These are phyloP conservation scores for Boletus pseudopeckii DNA, from an alignment of 768 basidiomycete species.

Conservation along the genomic window DNA sequence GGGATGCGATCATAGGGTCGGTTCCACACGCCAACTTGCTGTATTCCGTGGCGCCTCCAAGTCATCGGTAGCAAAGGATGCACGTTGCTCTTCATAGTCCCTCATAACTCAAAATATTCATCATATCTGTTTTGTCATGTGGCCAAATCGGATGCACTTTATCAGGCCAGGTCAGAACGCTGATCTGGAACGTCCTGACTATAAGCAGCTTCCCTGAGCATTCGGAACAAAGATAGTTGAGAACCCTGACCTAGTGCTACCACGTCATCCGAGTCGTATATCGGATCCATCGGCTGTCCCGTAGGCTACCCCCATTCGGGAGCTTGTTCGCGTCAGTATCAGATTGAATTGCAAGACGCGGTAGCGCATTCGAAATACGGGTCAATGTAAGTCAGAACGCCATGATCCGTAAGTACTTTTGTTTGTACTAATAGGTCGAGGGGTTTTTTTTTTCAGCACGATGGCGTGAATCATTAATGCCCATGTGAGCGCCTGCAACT, in stretches of 20 bases:
- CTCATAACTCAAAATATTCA: constrained; percentile 14
- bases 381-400: neutral
- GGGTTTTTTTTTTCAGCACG: neutral
- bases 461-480: constrained; percentile 6
- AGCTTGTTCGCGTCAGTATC: constrained; percentile 4
- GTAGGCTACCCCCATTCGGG: constrained; percentile 7
- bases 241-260: constrained; percentile 21
- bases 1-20: constrained; percentile 23
- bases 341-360: constrained; percentile 1
- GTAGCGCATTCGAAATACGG: neutral
- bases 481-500: neutral
- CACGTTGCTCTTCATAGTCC: constrained; percentile 20
- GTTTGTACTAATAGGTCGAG: neutral
- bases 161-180: constrained; percentile 20
- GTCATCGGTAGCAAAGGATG: constrained; percentile 7
- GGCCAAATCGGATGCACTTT: constrained; percentile 25
- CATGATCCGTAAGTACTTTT: constrained; percentile 5
- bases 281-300: constrained; percentile 20
- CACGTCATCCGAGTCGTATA: constrained; percentile 18
- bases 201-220: constrained; percentile 25
- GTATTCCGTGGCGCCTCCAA: constrained; percentile 23
- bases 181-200: constrained; percentile 19
- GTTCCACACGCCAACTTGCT: constrained; percentile 29
- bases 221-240: constrained; percentile 26
- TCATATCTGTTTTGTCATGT: constrained; percentile 29